Evolutionary conservation across 2,329 filamentous ascomycete genomes (phyloP).

Genomic region (Aspergillus ruber): DNA sequence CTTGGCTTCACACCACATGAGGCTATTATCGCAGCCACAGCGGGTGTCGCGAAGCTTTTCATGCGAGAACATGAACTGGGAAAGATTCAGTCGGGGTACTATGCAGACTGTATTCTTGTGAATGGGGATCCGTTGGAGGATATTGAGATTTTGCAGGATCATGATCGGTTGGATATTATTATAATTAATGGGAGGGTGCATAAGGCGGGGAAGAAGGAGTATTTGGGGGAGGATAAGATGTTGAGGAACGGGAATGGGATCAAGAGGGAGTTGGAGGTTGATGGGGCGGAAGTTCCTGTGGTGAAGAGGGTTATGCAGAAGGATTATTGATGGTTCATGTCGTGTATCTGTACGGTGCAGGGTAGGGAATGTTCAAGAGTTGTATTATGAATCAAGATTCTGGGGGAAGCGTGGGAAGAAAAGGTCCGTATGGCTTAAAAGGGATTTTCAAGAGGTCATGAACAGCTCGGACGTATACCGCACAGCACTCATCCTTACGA

Average conservation of each 20-base stretch:
- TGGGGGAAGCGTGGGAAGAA: not conserved
- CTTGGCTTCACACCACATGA: conserved; percentile 38
- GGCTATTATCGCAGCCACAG: conserved; percentile 36
- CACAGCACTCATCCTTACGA: too few species aligned
- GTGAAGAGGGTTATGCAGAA: not conserved
- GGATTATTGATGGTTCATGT: not conserved
- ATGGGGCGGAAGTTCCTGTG: not conserved
- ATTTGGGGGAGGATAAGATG: not conserved
- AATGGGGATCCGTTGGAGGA: conserved; percentile 39
- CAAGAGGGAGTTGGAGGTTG: not conserved
- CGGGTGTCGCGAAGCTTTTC: conserved; percentile 31
- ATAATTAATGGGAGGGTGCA: conserved; percentile 43
- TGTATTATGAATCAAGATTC: not conserved
- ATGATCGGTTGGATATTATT: conserved; percentile 37
- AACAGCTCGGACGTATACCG: too few species aligned
- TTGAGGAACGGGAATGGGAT: not conserved
- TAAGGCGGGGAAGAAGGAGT: conserved; percentile 17
- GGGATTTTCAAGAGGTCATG: too few species aligned
- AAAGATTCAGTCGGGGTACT: conserved; percentile 36
- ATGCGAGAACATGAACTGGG: conserved; percentile 27
- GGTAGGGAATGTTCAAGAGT: too few species aligned
- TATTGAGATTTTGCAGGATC: conserved; percentile 35
- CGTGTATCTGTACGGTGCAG: not conserved
- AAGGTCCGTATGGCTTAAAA: too few species aligned
- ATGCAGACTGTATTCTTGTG: conserved; percentile 39